Evolutionary conservation across 192 early-diverging fungal genomes (phyloP), one percentile per base, ranked within the genome.

Genomic region (Coemansia sp.): DNA sequence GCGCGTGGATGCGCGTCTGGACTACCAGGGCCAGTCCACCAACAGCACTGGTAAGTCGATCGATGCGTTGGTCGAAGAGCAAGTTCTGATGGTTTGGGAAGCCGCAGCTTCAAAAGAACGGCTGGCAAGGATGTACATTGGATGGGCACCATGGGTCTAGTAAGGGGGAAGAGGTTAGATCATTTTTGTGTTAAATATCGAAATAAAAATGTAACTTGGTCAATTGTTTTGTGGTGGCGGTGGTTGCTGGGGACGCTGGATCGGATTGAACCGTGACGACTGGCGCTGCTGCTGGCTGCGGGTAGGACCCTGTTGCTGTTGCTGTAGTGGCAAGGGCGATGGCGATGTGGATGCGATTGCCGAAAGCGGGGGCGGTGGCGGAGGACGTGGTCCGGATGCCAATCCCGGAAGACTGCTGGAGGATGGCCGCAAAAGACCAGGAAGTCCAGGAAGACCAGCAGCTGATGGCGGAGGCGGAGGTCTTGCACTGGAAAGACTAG

Each of bases 141-240:
- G 74, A 19, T 76, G 74, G 74, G 74, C 67, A 15, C 37, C 74
- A 2, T 76, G 74, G 74, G 29, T 76, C 8, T 75, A 70, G 23
- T 10, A 47, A 11, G 34, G 34, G n/a, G n/a, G n/a, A n/a, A n/a
- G n/a, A n/a, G n/a, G n/a, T n/a, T 36, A 11, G 7, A 3, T 34
- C 34, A 36, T 36, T 36, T 36, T 36, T 36, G 34, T 36, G 34
- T 11, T 17, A 41, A 34, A 34, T 22, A 3, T 50, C 20, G n/a
- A n/a, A n/a, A 23, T 11, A 50, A 27, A 6, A 17, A 15, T 10
- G 9, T 53, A 53, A 29, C n/a, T n/a, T n/a, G 13, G 20, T 37
- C 37, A 37, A 19, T 37, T 36, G 19, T 19, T 36, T 9, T 10
- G 58, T 17, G 17, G 58, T 4, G 25, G 42, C 4, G 62, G 69